Conservation (phyloP, 345 rosid species). For the Rubroshorea leprosula region DNA sequence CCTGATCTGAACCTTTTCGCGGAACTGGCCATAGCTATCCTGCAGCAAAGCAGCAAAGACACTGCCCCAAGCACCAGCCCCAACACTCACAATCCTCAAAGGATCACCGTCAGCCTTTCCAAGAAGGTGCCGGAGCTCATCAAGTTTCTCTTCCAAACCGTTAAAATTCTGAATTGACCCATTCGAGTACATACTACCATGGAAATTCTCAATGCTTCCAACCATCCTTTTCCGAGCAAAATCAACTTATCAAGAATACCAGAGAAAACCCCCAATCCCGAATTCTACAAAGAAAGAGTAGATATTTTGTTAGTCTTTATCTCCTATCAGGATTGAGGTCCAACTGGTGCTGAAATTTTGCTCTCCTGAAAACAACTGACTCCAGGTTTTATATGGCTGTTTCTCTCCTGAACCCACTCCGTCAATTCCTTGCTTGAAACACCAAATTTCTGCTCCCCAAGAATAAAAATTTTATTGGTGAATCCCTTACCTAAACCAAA, state of each 20-base stretch:
- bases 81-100: constrained; percentile 68
- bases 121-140: constrained; percentile 46
- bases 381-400: constrained; percentile 13
- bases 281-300: constrained; percentile 1
- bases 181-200: constrained; percentile 24
- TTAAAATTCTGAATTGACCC: constrained; percentile 41
- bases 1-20: constrained; percentile 82
- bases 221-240: constrained; percentile 56
- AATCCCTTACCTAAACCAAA: constrained; percentile 32
- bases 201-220: constrained; percentile 37
- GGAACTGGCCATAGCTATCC: constrained; percentile 63
- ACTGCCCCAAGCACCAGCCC: constrained; percentile 92
- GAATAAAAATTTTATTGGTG: constrained; percentile 37
- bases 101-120: constrained; percentile 64
- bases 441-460: constrained; percentile 10
- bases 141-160: constrained; percentile 62
- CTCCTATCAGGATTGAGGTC: no score
- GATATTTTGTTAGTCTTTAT: no score
- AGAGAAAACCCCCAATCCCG: constrained; percentile 11
- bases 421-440: constrained; percentile 10
- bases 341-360: constrained; percentile 1
- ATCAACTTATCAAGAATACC: constrained; percentile 2
- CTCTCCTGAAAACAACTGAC: constrained; percentile 16
- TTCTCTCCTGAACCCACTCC: no score
- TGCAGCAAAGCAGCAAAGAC: constrained; percentile 72